Percentiles rank a stretch among this genome's conserved stretches.
Evolutionary conservation across 768 basidiomycete genomes (phyloP).

Genomic region (Cystofilobasidium ferigula): DNA sequence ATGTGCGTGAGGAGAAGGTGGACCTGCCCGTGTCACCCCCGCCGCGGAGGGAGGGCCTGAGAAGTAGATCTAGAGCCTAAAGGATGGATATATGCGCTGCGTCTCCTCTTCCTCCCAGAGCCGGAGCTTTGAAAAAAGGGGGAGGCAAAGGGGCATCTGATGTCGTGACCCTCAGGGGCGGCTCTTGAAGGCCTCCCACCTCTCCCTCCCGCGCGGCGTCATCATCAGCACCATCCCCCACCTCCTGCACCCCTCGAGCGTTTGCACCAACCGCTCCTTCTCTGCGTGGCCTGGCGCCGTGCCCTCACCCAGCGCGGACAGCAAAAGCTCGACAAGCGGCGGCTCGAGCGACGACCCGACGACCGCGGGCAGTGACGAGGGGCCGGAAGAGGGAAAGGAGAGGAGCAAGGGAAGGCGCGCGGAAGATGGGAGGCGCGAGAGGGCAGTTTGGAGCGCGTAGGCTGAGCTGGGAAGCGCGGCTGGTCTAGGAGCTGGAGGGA

Average conservation of each 20-base stretch:
- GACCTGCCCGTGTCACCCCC: too few relatives aligned
- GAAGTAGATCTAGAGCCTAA: too few relatives aligned
- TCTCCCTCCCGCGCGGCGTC: neutral
- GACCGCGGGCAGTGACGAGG: conserved; percentile 14
- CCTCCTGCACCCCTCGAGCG: neutral
- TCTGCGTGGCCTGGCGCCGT: too few relatives aligned
- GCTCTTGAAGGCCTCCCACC: neutral
- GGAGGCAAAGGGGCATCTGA: too few relatives aligned
- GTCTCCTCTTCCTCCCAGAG: too few relatives aligned
- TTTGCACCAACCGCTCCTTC: neutral
- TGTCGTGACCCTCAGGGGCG: neutral
- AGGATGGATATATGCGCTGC: too few relatives aligned
- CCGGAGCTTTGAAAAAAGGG: too few relatives aligned
- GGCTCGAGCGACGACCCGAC: conserved; percentile 20
- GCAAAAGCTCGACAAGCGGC: conserved; percentile 1
- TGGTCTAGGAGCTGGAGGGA: neutral
- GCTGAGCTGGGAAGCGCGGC: neutral
- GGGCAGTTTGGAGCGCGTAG: neutral
- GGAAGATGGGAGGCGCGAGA: neutral
- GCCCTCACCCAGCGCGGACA: neutral
- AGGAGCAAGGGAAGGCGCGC: neutral
- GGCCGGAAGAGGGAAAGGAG: neutral
- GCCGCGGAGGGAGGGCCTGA: too few relatives aligned
- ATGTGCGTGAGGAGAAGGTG: too few relatives aligned
- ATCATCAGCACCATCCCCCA: conserved; percentile 1